Evolutionary conservation across 257 asterid genomes (phyloP).

Genomic region (Nicotiana paniculata): DNA sequence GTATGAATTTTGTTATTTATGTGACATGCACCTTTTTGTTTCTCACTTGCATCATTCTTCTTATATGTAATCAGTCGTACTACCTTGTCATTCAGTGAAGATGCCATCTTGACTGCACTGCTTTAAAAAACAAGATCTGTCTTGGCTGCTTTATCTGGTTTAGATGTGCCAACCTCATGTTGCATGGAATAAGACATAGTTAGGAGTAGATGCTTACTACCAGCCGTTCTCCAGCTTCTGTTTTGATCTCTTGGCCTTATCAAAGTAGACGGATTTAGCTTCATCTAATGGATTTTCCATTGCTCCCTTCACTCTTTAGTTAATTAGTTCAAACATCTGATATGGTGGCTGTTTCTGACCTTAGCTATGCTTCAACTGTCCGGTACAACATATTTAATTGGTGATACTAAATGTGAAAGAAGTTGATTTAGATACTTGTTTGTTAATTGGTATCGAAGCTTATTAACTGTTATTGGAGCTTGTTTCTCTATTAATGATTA

Average conservation of each 20-base stretch:
- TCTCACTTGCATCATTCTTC: neutral
- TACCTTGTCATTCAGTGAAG: neutral
- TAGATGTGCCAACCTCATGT: neutral
- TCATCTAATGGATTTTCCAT: neutral
- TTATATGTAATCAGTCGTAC: neutral
- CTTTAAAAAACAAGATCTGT: neutral
- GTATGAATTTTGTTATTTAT: conserved; percentile 32
- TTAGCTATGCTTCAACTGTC: neutral
- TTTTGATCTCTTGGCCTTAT: neutral
- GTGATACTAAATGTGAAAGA: neutral
- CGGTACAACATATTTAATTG: neutral
- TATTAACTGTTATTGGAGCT: neutral
- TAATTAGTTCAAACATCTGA: neutral
- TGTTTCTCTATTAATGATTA: neutral
- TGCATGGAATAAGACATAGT: neutral
- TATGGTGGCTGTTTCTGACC: neutral
- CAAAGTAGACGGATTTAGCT: neutral
- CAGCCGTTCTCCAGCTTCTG: neutral
- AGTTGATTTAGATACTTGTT: neutral
- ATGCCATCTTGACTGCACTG: neutral
- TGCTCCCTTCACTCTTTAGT: neutral
- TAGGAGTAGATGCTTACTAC: neutral
- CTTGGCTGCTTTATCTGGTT: neutral
- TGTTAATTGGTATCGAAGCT: neutral
- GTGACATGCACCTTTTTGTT: neutral